phyloP scores from a whole-genome alignment of 257 asterid species.

The Solanum clarkiae region DNA sequence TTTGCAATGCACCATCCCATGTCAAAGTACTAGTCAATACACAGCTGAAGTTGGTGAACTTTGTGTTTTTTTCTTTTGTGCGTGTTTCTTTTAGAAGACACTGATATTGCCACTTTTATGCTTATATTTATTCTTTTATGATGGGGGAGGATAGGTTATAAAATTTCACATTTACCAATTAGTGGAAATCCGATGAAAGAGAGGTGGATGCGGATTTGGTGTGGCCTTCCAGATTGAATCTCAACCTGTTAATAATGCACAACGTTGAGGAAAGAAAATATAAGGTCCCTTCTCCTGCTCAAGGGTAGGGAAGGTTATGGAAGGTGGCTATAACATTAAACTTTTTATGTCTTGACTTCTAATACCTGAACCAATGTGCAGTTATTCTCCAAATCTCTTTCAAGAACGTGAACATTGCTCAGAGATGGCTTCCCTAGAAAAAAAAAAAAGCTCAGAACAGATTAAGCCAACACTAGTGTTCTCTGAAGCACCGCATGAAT shows the following conservation, averaged over 20 bases:
- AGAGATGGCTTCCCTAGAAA: slow-evolving; percentile 82
- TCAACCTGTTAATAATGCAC: slow-evolving; percentile 39
- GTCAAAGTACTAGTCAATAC: not conserved
- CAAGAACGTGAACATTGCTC: slow-evolving; percentile 66
- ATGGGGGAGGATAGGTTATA: not conserved
- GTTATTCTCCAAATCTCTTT: slow-evolving; percentile 42
- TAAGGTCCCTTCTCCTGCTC: not conserved
- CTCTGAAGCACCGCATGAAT: not conserved
- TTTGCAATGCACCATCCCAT: not conserved
- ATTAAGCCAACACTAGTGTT: not conserved
- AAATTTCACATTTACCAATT: slow-evolving; percentile 22
- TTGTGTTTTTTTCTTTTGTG: not conserved
- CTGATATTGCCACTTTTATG: not conserved
- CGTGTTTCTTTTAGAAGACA: not conserved
- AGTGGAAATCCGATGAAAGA: slow-evolving; percentile 83
- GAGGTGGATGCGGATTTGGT: slow-evolving; percentile 94
- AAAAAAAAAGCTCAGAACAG: not conserved
- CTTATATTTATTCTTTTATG: not conserved
- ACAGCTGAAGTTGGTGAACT: not conserved
- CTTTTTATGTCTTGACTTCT: not conserved
- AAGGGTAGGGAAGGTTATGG: not conserved
- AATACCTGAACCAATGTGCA: slow-evolving; percentile 82
- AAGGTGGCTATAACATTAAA: not conserved
- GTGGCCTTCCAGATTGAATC: slow-evolving; percentile 97
- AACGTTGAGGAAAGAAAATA: not conserved